Evolutionary conservation across 495 filamentous ascomycete genomes (phyloP), one percentile per base, ranked within the genome.

Genomic region (Aspergillus cavernicola): DNA sequence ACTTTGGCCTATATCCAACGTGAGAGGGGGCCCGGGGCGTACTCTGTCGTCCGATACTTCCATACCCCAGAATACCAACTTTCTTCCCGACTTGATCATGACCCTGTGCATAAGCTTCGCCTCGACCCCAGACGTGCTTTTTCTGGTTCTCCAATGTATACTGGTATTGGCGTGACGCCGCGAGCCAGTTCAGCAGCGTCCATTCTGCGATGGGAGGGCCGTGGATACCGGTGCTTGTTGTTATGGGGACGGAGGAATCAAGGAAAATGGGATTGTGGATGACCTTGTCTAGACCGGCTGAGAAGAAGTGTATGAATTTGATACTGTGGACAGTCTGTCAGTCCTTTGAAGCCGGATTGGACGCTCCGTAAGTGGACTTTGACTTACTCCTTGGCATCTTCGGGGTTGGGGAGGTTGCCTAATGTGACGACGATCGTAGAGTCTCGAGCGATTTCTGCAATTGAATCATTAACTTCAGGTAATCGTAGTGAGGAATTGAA

Each of bases 121-220:
- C 26, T n/a, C 49, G 32, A 3, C 55, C 62, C 78, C 78, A 81
- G 6, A 58, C 10, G 32, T 72, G 75, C 13, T 65, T 60, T 20
- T 65, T 67, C 52, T 80, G 78, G 47, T 63, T 68, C 38, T 69
- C 63, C 39, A 84, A 77, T 6, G 75, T 60, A 16, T 52, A 22
- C 40, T 62, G 61, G 60, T 78, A 83, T 53, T 82, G 74, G 22
- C 80, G 76, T 13, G 78, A 82, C 10, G 82, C 74, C 10, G 79
- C 66, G 2, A 85, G 70, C 60, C 74, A 72, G 36, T 81, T 82
- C 68, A 84, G 67, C 10, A 80, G 55, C 7, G 71, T 66, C 87
- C 88, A 95, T 74, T 96, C 90, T 0, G 88, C 76, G 50, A 95
- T 95, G 52, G 90, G 87, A 0, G 91, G 89, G 12, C 86, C 87